Evolutionary conservation across 495 filamentous ascomycete species (phyloP).

Genomic region (Trichodelitschia bisporula): DNA sequence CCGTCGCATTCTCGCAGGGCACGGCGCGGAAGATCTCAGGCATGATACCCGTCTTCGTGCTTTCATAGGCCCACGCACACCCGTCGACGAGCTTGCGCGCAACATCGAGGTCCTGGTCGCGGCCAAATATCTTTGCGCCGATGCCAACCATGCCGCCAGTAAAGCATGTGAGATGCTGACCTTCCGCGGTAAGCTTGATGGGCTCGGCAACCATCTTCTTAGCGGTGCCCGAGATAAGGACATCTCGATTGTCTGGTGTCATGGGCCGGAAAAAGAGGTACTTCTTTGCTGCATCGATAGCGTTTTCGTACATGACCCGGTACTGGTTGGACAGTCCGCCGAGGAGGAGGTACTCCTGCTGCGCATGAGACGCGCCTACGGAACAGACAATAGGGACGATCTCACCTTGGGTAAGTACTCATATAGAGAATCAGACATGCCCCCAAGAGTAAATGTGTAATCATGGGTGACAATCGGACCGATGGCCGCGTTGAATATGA

Average conservation of each 20-base stretch:
- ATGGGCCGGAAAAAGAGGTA: conserved; percentile 24
- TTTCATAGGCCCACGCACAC: conserved; percentile 14
- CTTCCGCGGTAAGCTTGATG: conserved; percentile 14
- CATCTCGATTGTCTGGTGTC: conserved; percentile 14
- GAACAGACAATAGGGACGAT: not conserved
- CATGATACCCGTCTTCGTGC: conserved; percentile 20
- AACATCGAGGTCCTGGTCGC: conserved; percentile 9
- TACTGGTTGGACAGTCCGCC: conserved; percentile 18
- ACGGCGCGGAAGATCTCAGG: conserved; percentile 18
- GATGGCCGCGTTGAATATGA: conserved; percentile 9
- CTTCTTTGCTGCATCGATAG: conserved; percentile 13
- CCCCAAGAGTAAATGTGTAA: conserved; percentile 15
- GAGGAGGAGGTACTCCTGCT: conserved; percentile 11
- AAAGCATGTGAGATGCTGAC: conserved; percentile 17
- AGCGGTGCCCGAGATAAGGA: conserved; percentile 17
- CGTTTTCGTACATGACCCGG: conserved; percentile 18
- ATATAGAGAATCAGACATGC: conserved; percentile 16
- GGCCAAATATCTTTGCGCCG: conserved; percentile 9
- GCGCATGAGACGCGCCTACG: not conserved
- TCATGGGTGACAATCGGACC: conserved; percentile 4
- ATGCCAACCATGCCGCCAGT: conserved; percentile 13
- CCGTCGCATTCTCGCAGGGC: conserved; percentile 10
- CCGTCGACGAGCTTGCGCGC: conserved; percentile 12
- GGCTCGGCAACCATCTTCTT: conserved; percentile 4
- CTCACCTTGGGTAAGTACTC: conserved; percentile 16